A percentile compares a stretch with the other conserved stretches of the same genome.
These are phyloP conservation scores for Musa troglodytarum DNA, from an alignment of 176 grass and related monocot species.

Conservation along the genomic window DNA sequence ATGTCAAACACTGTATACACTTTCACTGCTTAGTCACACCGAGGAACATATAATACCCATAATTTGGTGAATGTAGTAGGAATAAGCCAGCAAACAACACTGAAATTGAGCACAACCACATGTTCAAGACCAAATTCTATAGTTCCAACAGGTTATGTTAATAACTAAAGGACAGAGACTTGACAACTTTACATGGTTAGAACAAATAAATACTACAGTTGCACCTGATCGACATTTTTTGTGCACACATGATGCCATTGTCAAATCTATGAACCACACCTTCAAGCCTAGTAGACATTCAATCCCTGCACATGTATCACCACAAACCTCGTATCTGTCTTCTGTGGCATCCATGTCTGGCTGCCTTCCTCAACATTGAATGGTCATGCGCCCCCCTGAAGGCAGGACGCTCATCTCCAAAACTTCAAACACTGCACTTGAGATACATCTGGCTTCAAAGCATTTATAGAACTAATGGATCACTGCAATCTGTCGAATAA, in stretches of 20 bases:
- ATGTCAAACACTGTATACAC: too few species aligned
- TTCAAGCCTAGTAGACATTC: neutral
- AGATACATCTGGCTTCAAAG: neutral
- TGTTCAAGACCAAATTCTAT: neutral
- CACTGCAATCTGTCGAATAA: constrained; percentile 23
- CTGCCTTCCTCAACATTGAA: neutral
- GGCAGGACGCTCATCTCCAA: neutral
- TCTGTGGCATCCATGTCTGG: neutral
- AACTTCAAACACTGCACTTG: neutral
- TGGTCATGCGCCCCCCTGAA: neutral
- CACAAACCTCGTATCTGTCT: neutral
- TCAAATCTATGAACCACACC: neutral
- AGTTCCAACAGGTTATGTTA: neutral
- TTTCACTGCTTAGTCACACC: neutral
- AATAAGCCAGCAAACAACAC: neutral
- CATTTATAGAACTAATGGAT: neutral
- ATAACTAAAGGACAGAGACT: neutral
- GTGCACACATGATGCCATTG: neutral
- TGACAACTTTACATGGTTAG: neutral
- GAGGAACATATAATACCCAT: neutral
- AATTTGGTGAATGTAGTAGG: too few species aligned
- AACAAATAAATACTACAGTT: neutral
- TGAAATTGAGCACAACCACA: neutral
- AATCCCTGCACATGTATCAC: neutral
- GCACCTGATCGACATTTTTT: neutral